Evolutionary conservation across 2,329 filamentous ascomycete genomes (phyloP).

Genomic region (Lizonia empirigonia): DNA sequence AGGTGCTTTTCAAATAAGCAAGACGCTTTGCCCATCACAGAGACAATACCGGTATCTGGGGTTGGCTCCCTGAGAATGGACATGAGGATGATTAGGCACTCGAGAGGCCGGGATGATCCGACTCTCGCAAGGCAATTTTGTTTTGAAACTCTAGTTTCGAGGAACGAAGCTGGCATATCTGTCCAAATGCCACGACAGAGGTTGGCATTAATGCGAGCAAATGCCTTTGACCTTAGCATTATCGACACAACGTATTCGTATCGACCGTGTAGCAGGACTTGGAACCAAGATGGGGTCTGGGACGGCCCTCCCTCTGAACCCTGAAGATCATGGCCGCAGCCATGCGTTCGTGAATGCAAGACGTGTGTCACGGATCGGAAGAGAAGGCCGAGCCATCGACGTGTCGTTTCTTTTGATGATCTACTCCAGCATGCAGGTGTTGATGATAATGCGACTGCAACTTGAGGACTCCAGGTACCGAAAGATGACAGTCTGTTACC

Average conservation of each 20-base stretch:
- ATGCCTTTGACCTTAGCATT: neutral
- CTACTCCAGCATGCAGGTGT: neutral
- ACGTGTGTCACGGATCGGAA: neutral
- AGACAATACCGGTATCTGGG: no score
- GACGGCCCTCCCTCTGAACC: neutral
- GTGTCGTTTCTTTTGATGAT: neutral
- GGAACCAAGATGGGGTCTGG: neutral
- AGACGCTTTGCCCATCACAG: no score
- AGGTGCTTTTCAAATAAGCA: no score
- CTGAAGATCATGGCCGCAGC: neutral
- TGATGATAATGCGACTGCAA: neutral
- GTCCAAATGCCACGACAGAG: neutral
- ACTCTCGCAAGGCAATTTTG: neutral
- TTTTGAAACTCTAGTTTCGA: no score
- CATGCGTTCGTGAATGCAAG: conserved; percentile 1
- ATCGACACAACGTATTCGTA: no score
- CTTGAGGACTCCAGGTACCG: neutral
- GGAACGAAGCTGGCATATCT: neutral
- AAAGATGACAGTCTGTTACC: no score
- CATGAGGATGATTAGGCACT: no score
- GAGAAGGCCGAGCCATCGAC: neutral
- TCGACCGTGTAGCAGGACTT: neutral
- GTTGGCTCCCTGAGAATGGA: no score
- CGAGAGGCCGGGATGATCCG: no score
- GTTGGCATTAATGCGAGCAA: neutral